Evolutionary conservation across 1,284 basidiomycete genomes (phyloP).

Genomic region (Ceratobasidium sp.): DNA sequence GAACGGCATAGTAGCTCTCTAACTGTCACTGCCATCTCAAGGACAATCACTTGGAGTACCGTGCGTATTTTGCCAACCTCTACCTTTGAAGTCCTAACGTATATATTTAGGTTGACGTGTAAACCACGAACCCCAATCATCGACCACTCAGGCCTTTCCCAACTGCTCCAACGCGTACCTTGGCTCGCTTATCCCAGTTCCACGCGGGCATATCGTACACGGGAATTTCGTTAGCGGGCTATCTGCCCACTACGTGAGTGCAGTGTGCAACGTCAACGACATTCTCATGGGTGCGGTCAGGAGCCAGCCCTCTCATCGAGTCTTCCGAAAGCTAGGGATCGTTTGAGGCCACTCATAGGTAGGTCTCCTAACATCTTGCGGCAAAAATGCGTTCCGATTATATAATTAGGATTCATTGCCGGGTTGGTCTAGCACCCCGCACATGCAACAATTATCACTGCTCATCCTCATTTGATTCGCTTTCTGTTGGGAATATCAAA

Average conservation of each 20-base stretch:
- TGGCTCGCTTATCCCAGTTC: not conserved
- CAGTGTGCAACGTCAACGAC: slow-evolving; percentile 23
- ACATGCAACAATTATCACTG: slow-evolving; percentile 25
- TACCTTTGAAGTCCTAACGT: not conserved
- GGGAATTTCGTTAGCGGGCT: slow-evolving; percentile 13
- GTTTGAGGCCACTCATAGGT: slow-evolving; percentile 27
- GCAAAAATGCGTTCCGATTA: slow-evolving; percentile 18
- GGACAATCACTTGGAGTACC: slow-evolving; percentile 24
- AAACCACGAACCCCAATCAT: not conserved
- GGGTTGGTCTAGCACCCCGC: slow-evolving; percentile 20
- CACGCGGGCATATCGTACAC: slow-evolving; percentile 24
- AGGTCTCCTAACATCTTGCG: not conserved
- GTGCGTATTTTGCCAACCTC: not conserved
- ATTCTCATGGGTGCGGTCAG: slow-evolving; percentile 33
- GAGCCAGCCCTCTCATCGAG: not conserved
- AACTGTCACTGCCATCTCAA: slow-evolving; percentile 19
- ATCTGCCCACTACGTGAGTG: slow-evolving; percentile 11
- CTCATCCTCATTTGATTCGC: not conserved
- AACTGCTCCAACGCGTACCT: slow-evolving; percentile 28
- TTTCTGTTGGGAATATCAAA: slow-evolving; percentile 1
- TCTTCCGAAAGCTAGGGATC: not conserved
- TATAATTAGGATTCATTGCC: not conserved
- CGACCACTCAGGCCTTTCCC: slow-evolving; percentile 5
- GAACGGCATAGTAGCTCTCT: slow-evolving; percentile 21
- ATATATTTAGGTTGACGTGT: slow-evolving; percentile 1